A percentile compares a stretch with the other conserved stretches of the same genome.
phyloP scores from a whole-genome alignment of 116 monocot species.

The Posidonia oceanica region DNA sequence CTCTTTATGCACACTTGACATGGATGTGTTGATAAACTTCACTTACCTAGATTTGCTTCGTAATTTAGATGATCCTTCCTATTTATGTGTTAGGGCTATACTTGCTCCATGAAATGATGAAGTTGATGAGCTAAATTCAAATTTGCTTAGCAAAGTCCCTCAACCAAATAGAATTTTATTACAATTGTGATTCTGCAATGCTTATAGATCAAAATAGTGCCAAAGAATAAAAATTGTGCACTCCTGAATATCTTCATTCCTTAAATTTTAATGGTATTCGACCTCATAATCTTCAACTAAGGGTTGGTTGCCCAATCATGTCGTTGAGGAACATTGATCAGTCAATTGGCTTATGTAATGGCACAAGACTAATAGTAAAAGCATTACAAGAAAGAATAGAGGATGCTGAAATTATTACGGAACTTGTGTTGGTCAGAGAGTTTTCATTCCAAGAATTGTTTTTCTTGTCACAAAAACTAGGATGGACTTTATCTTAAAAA shows the following conservation, averaged over 20 bases:
- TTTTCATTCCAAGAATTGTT: background rate
- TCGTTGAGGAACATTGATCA: too few relatives aligned
- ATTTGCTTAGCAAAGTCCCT: background rate
- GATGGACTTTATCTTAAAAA: background rate
- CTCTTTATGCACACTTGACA: too few relatives aligned
- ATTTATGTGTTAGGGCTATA: background rate
- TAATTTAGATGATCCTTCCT: too few relatives aligned
- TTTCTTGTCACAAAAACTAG: background rate
- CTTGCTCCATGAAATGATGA: constrained; percentile 3
- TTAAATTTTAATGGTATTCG: too few relatives aligned
- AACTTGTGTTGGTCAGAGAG: background rate
- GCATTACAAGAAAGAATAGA: background rate
- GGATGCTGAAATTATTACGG: background rate
- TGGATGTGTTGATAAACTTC: background rate
- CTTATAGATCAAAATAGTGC: background rate
- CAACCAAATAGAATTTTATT: background rate
- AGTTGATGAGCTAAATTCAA: background rate
- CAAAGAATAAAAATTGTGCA: background rate
- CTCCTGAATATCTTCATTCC: too few relatives aligned
- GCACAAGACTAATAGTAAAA: constrained; percentile 1
- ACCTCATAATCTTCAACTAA: background rate
- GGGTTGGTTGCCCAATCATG: background rate
- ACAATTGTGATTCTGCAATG: background rate
- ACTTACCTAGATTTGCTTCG: background rate
- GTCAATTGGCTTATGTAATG: background rate